phyloP scores from a whole-genome alignment of 768 basidiomycete genomes.

The Ephemerocybe angulata region DNA sequence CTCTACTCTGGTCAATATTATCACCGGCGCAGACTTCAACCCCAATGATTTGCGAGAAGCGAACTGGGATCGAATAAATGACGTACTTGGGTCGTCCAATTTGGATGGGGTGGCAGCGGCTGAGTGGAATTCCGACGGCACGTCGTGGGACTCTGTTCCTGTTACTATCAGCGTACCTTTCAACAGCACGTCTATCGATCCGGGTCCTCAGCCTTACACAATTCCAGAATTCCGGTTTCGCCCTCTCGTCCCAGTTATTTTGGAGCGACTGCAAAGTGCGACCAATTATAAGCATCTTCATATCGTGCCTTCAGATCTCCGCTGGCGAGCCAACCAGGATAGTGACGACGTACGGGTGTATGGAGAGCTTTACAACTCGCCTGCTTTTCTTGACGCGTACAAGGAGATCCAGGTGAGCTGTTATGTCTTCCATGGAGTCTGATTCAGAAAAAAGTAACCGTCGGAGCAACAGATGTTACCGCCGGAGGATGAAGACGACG shows the following conservation, averaged over 20 bases:
- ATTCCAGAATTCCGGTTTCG: constrained; percentile 26
- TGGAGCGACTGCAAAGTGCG: constrained; percentile 16
- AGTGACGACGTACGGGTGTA: constrained; percentile 10
- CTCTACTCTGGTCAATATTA: neutral
- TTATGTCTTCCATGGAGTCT: neutral
- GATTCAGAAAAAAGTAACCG: neutral
- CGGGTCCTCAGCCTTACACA: neutral
- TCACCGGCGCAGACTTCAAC: neutral
- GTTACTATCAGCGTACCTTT: neutral
- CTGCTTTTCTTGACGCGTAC: constrained; percentile 17
- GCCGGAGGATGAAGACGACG: neutral
- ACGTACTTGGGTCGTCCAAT: neutral
- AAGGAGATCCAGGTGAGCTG: constrained; percentile 6
- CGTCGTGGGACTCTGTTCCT: neutral
- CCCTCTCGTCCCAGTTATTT: constrained; percentile 22
- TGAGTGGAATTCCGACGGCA: neutral
- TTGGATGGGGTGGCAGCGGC: neutral
- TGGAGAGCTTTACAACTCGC: constrained; percentile 17
- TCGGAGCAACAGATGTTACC: neutral
- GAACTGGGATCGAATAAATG: neutral
- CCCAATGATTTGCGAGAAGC: neutral
- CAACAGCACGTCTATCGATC: neutral
- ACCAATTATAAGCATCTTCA: constrained; percentile 17
- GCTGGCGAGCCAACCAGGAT: constrained; percentile 3
- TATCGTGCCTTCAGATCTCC: constrained; percentile 12